Evolutionary conservation across 305 asterid species (phyloP), one percentile per base, ranked within the genome.

Genomic region (Fraxinus xanthoxyloides): DNA sequence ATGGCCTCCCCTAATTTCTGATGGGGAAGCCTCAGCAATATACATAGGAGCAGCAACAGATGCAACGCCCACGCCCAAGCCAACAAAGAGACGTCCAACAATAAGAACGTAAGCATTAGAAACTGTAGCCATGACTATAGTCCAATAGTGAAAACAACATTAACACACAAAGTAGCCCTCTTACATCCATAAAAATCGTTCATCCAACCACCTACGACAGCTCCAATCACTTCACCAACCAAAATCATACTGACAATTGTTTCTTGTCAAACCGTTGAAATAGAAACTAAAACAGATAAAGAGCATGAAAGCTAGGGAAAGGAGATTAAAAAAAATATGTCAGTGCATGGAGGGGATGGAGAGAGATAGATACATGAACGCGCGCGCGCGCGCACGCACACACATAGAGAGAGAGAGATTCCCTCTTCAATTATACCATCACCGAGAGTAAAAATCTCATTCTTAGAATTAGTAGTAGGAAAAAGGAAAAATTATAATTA

Each of bases 201-300:
- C 28, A 92, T 85, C 97, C 97, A 94, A 23, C 99, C 99, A 43
- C 97, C 99, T 32, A 85, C 85, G 31, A 95, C 92, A 72, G 98
- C 97, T 87, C 98, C 99, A 75, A 94, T 85, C 48, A 94, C 92
- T 76, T 97, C 98, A 75, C 99, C 99, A 72, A 92, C 94, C 90
- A 95, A 82, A 81, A 97, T 97, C 98, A 92, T 95, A 90, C 98
- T 95, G 73, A 95, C 98, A 21, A 95, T 92, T 69, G 99, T 95
- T 89, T 92, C 99, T 97, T 93, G 89, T 72, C 85, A 86, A 61
- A 32, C 74, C 63, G 10, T 75, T 46, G 43, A 76, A 38, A 76
- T 75, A 36, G 32, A 78, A 77, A 31, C 73, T 69, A 23, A 32
- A 23, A 46, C 8, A 70, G 23, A 35, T 35, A 9, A 72, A 51